phyloP scores from a whole-genome alignment of 2,329 filamentous ascomycete genomes.

The Exophiala calicioides region DNA sequence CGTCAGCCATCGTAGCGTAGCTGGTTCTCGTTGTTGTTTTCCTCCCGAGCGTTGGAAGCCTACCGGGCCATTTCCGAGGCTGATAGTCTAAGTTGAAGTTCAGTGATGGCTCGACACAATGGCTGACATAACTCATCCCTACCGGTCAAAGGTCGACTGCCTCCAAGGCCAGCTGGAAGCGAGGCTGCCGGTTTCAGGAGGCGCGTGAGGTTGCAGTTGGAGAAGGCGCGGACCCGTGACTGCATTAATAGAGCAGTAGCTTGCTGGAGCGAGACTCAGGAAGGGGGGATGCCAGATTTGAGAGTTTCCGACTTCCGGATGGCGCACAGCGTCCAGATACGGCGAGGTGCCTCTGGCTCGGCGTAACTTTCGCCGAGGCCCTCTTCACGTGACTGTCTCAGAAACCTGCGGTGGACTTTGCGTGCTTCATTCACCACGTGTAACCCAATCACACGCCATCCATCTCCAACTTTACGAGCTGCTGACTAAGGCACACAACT shows the following conservation, averaged over 20 bases:
- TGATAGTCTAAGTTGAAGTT: not conserved
- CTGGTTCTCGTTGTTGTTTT: not conserved
- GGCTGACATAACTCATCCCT: not conserved
- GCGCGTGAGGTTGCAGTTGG: not conserved
- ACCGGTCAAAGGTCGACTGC: not conserved
- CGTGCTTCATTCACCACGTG: too few species aligned
- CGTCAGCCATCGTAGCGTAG: constrained; percentile 38
- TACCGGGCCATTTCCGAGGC: constrained; percentile 11
- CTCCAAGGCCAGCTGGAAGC: not conserved
- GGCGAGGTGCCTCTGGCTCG: too few species aligned
- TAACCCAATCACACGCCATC: too few species aligned
- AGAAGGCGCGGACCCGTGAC: constrained; percentile 6
- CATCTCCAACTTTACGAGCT: too few species aligned
- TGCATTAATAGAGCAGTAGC: too few species aligned
- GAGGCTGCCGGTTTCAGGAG: constrained; percentile 8
- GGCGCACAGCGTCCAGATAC: too few species aligned
- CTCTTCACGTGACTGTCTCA: not conserved
- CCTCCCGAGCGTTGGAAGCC: not conserved
- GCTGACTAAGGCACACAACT: not conserved
- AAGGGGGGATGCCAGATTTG: too few species aligned
- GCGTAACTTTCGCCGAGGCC: constrained; percentile 1
- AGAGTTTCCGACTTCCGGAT: too few species aligned
- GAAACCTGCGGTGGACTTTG: too few species aligned
- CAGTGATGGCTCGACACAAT: constrained; percentile 3
- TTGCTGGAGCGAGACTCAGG: too few species aligned